Evolutionary conservation across 2,329 filamentous ascomycete genomes (phyloP), one percentile per base, ranked within the genome.

Genomic region (Epichloe gansuensis): DNA sequence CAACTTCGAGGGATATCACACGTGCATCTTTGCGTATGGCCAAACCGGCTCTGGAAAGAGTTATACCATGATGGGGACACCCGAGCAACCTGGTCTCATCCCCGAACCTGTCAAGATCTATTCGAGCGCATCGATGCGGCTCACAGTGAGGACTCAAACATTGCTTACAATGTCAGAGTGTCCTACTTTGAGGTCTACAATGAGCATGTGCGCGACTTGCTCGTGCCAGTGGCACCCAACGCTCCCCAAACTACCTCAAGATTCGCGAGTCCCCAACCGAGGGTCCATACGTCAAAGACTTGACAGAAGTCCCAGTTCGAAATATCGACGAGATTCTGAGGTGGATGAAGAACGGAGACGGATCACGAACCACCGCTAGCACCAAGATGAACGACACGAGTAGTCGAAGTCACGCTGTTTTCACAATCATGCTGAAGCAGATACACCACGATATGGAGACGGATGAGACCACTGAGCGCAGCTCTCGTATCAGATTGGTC

Each of bases 351-450:
- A 81, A 83, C 62, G 93, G 93, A 53, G 93, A 98, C 67, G 74
- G 79, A 58, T 95, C 87, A 54, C 84, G 93, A 47, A 97, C 93
- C 0, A 85, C 82, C 21, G 93, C 93, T 13, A 90, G 88, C 65
- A 98, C 93, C 55, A 97, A 96, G 73, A 98, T 98, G 93, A 98
- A 98, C 70, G 93, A 98, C 69, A 97, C 91, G 3, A 95, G 89
- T 51, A 95, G 89, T 57, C 87, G 93, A 67, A 95, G 90, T 58
- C 93, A 98, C 65, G 90, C 93, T 7, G 93, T 98, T 54, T 98
- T 98, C 69, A 98, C 93, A 31, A 93, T 98, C 61, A 93, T 95
- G 72, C 77, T 98, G 54, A 96, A 95, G 72, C 93, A 97, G 69
- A 98, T 98, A 58, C 91, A 96, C 65, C 91, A 97, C 70, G 91